Percentiles rank a stretch among this genome's conserved stretches.
Evolutionary conservation across 805 yeast genomes (phyloP).

Genomic region (Candida ficus): DNA sequence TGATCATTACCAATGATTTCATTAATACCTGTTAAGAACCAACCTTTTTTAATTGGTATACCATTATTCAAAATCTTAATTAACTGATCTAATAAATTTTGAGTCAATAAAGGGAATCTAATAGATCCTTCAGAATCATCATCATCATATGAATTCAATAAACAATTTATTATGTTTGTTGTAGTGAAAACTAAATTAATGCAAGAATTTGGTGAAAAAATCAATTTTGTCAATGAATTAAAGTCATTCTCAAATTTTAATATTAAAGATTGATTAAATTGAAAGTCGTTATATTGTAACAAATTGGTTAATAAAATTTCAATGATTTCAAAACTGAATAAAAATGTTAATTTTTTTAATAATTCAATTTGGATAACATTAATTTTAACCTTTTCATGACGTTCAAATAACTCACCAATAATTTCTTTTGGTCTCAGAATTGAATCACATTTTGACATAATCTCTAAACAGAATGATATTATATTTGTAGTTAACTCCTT

Average conservation of each 20-base stretch:
- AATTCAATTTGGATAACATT: slow-evolving; percentile 40
- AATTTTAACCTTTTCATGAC: slow-evolving; percentile 19
- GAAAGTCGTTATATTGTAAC: slow-evolving; percentile 7
- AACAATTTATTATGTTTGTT: slow-evolving; percentile 46
- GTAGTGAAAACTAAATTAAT: slow-evolving; percentile 45
- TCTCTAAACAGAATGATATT: neutral
- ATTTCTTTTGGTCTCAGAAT: slow-evolving; percentile 20
- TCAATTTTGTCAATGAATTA: slow-evolving; percentile 30
- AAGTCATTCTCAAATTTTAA: slow-evolving; percentile 12
- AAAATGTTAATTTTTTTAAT: slow-evolving; percentile 45
- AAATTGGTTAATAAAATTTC: slow-evolving; percentile 36
- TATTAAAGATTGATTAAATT: slow-evolving; percentile 4
- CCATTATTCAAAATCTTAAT: slow-evolving; percentile 37
- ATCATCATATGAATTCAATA: slow-evolving; percentile 27
- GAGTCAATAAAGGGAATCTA: slow-evolving; percentile 10
- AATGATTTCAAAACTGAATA: slow-evolving; percentile 50
- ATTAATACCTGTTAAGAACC: slow-evolving; percentile 50
- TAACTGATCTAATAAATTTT: slow-evolving; percentile 26
- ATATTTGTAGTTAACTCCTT: slow-evolving; percentile 19
- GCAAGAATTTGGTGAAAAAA: slow-evolving; percentile 48
- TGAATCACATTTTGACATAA: slow-evolving; percentile 24
- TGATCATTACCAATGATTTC: slow-evolving; percentile 46
- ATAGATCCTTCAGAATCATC: slow-evolving; percentile 12
- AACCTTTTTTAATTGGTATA: slow-evolving; percentile 33
- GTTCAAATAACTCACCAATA: slow-evolving; percentile 18